A percentile compares a stretch with the other conserved stretches of the same genome.
These are phyloP conservation scores for Tuber aestivum DNA, from an alignment of 495 filamentous ascomycete genomes.

Conservation along the genomic window DNA sequence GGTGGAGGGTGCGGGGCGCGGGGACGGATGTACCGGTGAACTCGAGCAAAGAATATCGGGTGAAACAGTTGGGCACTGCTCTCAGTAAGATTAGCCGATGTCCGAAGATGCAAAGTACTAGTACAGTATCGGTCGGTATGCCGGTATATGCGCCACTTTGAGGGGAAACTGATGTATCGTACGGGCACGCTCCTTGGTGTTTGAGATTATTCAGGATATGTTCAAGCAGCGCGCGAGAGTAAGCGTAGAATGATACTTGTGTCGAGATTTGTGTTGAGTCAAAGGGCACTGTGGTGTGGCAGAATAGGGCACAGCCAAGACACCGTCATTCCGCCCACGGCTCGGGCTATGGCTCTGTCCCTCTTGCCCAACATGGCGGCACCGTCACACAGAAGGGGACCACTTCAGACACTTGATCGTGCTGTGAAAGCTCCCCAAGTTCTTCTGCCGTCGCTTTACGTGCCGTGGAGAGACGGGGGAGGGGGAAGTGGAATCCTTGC, in stretches of 20 bases:
- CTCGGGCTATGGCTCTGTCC: not conserved
- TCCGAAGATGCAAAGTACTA: not conserved
- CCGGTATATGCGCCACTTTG: not conserved
- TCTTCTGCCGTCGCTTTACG: not conserved
- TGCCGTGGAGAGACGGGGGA: not conserved
- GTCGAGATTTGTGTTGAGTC: not conserved
- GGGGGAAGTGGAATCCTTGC: not conserved
- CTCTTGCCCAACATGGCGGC: not conserved
- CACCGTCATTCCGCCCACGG: not conserved
- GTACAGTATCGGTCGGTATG: not conserved
- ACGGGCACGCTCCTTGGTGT: not conserved
- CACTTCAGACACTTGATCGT: not conserved
- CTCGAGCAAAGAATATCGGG: not conserved
- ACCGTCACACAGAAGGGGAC: not conserved
- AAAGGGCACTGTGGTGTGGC: not conserved
- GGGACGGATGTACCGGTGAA: not conserved
- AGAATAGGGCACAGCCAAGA: not conserved
- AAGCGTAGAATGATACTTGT: not conserved
- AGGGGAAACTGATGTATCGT: not conserved
- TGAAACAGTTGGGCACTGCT: not conserved
- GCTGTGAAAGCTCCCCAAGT: not conserved
- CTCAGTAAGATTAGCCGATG: not conserved
- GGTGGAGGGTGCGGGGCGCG: constrained; percentile 4
- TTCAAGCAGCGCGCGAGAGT: not conserved
- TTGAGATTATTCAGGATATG: not conserved